Percentiles rank a stretch among this genome's conserved stretches.
Conservation (phyloP, 176 grass and related monocot genomes). For the Carex cristatella region DNA sequence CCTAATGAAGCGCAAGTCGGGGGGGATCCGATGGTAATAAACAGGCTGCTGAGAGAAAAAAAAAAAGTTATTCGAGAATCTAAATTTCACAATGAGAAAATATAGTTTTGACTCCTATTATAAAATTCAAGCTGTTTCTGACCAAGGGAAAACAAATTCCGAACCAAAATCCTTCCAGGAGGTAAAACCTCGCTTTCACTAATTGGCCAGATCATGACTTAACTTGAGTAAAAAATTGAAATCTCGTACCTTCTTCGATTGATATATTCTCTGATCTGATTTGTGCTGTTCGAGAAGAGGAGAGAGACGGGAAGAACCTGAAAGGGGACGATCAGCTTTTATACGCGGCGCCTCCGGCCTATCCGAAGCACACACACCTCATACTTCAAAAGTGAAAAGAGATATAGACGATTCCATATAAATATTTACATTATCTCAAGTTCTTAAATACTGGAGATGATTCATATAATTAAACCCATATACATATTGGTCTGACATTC, state of each 20-base stretch:
- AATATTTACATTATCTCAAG: background rate
- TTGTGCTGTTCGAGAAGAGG: background rate
- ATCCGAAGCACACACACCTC: background rate
- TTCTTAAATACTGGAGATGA: background rate
- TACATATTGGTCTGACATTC: too few relatives aligned
- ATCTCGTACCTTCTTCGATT: background rate
- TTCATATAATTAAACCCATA: background rate
- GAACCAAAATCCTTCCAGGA: too few relatives aligned
- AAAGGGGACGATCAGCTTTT: background rate
- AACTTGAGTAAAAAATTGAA: background rate
- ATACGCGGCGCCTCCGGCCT: background rate
- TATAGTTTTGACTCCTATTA: background rate
- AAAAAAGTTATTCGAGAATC: too few relatives aligned
- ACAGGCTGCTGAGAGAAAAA: background rate
- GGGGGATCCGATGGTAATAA: background rate
- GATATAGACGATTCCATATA: background rate
- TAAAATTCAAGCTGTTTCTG: background rate
- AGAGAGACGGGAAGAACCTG: background rate
- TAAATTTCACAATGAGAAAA: background rate
- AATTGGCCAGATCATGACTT: background rate
- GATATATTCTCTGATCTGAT: constrained; percentile 13
- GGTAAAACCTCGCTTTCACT: background rate
- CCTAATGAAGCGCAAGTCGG: background rate
- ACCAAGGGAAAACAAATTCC: too few relatives aligned
- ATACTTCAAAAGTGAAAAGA: background rate